Percentiles rank a stretch among this genome's conserved stretches.
Conservation (phyloP, 1,284 basidiomycete species). For the Pascua sp. region DNA sequence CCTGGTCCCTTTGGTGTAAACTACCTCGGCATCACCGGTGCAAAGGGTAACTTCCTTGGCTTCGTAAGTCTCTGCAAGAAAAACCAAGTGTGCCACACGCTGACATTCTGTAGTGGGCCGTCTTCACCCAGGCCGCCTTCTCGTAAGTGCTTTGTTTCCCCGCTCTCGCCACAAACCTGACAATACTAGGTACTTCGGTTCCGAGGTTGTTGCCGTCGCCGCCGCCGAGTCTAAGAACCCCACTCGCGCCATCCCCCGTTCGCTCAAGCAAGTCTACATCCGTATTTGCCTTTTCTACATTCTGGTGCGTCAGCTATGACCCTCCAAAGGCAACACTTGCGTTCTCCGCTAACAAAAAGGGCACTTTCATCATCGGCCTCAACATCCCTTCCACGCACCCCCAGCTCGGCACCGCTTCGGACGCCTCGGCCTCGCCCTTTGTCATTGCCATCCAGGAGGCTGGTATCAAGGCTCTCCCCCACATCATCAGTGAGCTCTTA, state of each 20-base stretch:
- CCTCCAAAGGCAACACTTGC: no score
- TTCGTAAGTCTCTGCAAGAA: conserved; percentile 31
- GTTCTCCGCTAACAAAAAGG: conserved; percentile 6
- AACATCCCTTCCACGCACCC: conserved; percentile 66
- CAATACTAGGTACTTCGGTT: conserved; percentile 6
- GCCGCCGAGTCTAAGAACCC: conserved; percentile 57
- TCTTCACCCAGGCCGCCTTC: not conserved
- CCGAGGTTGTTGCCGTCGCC: conserved; percentile 48
- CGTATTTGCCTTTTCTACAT: conserved; percentile 71
- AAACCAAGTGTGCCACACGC: conserved; percentile 51
- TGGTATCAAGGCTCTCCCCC: conserved; percentile 50
- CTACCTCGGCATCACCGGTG: conserved; percentile 50
- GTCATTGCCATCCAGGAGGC: conserved; percentile 58
- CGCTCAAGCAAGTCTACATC: conserved; percentile 68
- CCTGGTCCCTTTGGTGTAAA: conserved; percentile 56
- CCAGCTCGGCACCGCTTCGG: conserved; percentile 53
- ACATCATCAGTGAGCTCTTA: conserved; percentile 44
- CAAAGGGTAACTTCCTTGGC: conserved; percentile 28
- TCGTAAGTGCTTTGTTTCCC: not conserved
- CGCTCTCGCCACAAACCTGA: no score
- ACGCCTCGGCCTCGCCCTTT: conserved; percentile 64
- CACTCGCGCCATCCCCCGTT: conserved; percentile 68
- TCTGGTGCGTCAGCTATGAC: not conserved
- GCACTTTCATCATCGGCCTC: conserved; percentile 64
- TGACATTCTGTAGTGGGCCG: not conserved